These are phyloP conservation scores for Vickermania ingenoplastis DNA, from an alignment of 208 protist species.

Conservation along the genomic window DNA sequence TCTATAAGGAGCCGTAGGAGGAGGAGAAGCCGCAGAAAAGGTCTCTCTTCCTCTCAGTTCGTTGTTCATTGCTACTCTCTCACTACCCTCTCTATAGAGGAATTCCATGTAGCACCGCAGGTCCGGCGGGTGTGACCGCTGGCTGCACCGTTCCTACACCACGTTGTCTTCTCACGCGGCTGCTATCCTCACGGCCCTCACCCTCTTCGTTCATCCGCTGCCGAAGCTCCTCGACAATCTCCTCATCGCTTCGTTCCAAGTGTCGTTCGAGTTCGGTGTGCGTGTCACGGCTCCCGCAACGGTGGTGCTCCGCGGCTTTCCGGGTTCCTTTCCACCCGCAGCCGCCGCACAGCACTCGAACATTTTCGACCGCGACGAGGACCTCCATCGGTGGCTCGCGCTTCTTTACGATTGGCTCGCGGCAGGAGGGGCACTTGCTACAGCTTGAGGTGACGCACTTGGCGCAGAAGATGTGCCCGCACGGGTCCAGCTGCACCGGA, in stretches of 20 bases:
- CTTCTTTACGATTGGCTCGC: constrained; percentile 17
- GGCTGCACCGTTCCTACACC: too few species aligned
- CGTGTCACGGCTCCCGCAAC: constrained; percentile 33
- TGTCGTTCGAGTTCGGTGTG: constrained; percentile 40
- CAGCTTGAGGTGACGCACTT: constrained; percentile 27
- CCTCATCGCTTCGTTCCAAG: constrained; percentile 30
- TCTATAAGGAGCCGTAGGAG: too few species aligned
- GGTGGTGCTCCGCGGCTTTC: constrained; percentile 29
- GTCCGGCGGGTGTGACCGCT: too few species aligned
- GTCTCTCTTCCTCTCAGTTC: too few species aligned
- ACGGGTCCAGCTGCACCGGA: constrained; percentile 51
- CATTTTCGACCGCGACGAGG: constrained; percentile 15
- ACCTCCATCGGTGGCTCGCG: constrained; percentile 20
- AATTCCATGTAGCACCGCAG: too few species aligned
- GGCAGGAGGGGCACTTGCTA: constrained; percentile 35
- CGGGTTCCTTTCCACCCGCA: constrained; percentile 66
- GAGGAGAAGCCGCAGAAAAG: too few species aligned
- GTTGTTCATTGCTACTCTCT: too few species aligned
- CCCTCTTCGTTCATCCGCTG: background rate
- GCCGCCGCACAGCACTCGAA: constrained; percentile 58
- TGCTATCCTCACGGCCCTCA: background rate
- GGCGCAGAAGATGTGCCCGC: constrained; percentile 67
- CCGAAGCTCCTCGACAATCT: constrained; percentile 21
- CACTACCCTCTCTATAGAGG: too few species aligned
- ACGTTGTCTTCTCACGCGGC: background rate